Base-by-base conservation (phyloP, 176 grass and related monocot genomes). In the Musa schizocarpa region DNA sequence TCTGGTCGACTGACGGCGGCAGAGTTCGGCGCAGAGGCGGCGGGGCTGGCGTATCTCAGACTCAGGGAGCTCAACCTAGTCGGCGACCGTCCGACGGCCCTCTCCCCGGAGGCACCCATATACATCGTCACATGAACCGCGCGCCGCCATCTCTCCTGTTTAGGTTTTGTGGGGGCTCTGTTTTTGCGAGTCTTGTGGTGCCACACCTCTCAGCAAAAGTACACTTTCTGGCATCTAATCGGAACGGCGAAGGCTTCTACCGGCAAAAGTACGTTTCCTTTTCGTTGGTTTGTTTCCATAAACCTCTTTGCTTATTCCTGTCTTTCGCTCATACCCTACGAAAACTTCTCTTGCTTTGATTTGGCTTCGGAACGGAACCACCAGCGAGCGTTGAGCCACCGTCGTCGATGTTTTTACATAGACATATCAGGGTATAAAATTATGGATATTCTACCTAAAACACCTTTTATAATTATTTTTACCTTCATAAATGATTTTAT, bases 61-160 rank as follows among this genome's bases (percentile, higher is more conserved):
- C 86, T 89, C 57, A 76, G 86, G 34, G 74, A 80, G 52, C 43
- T 74, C 81, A 10, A 73, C 65, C 20, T 69, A 27, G 11, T 8
- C 50, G 51, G 43, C n/a, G 53, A 23, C 8, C 12, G 1, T 73
- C 9, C 12, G 25, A 53, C 20, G 19, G 53, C 78, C n/a, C 21
- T 43, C 13, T 27, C 73, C 11, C 71, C 69, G 72, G 50, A 79
- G 26, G 73, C 77, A 82, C 90, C 90, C 79, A 84, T 92, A 72
- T 92, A 92, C 84, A 72, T 89, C 56, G 86, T 92, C 13, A 92
- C 82, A 1, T 92, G 76, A 88, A 21, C 29, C 62, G 9, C 13
- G 13, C 55, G 55, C 55, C 55, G 55, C 55, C 55, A 2, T 16
- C 55, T 13, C 9, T 11, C 53, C 34, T 6, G 4, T 43, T 43